phyloP scores from a whole-genome alignment of 176 grass and related monocot genomes.

The Triticum monococcum region DNA sequence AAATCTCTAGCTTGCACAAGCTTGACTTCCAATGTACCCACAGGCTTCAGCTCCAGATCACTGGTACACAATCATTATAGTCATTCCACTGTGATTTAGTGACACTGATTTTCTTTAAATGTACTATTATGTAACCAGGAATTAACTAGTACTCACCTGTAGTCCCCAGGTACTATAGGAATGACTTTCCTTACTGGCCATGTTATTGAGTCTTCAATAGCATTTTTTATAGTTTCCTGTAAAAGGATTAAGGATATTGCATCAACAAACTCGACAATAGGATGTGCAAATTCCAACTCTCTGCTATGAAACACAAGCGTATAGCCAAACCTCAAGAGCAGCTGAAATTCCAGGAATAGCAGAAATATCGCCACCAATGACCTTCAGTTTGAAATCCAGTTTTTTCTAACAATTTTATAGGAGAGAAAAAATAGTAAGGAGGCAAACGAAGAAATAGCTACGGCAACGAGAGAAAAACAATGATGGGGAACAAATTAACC shows the following conservation, averaged over 20 bases:
- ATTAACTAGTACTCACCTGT: slow-evolving; percentile 57
- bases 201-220: slow-evolving; percentile 89
- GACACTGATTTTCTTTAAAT: neutral
- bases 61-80: slow-evolving; percentile 38
- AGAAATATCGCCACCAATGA: slow-evolving; percentile 90
- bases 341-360: slow-evolving; percentile 87
- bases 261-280: slow-evolving; percentile 19
- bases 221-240: slow-evolving; percentile 93
- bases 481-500: slow-evolving; percentile 41
- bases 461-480: neutral
- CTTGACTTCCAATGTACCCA: slow-evolving; percentile 92
- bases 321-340: slow-evolving; percentile 74
- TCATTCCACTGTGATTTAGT: slow-evolving; percentile 17
- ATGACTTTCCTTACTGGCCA: slow-evolving; percentile 96
- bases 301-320: neutral
- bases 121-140: neutral
- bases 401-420: slow-evolving; percentile 65
- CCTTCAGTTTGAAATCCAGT: slow-evolving; percentile 92
- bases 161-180: slow-evolving; percentile 96
- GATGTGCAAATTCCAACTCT: slow-evolving; percentile 16
- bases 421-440: neutral
- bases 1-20: slow-evolving; percentile 88
- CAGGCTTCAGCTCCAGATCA: slow-evolving; percentile 94
- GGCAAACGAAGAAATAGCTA: neutral
- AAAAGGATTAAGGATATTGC: slow-evolving; percentile 21